Percentiles rank a stretch among this genome's conserved stretches.
These are phyloP conservation scores for Didymella pinodella DNA, from an alignment of 2,329 filamentous ascomycete genomes.

Conservation along the genomic window DNA sequence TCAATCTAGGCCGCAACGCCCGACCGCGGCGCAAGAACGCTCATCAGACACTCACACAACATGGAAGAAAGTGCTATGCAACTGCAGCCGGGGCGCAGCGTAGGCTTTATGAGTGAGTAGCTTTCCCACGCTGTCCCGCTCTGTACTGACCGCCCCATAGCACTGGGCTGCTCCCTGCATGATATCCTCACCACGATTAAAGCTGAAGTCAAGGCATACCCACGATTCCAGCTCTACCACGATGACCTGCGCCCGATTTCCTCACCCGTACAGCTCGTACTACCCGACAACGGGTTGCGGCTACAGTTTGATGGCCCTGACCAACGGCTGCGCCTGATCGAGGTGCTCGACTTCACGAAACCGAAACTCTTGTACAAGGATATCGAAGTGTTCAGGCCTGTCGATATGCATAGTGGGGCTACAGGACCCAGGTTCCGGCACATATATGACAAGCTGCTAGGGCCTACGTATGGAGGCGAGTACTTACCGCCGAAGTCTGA, in stretches of 20 bases:
- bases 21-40: conserved; percentile 20
- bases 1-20: conserved; percentile 3
- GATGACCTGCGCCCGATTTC: conserved; percentile 76
- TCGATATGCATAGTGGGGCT: conserved; percentile 38
- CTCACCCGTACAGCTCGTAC: conserved; percentile 75
- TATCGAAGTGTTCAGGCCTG: conserved; percentile 76
- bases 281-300: conserved; percentile 86
- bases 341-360: conserved; percentile 89
- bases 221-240: conserved; percentile 82
- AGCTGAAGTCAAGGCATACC: conserved; percentile 82
- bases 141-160: conserved; percentile 57
- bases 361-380: conserved; percentile 83
- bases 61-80: conserved; percentile 48
- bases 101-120: conserved; percentile 53
- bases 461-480: conserved; percentile 92
- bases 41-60: conserved; percentile 7
- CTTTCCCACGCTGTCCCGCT: not conserved
- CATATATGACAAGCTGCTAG: conserved; percentile 92
- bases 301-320: conserved; percentile 93
- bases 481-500: conserved; percentile 73
- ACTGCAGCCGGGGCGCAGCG: conserved; percentile 38
- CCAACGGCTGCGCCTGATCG: conserved; percentile 88
- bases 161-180: conserved; percentile 88
- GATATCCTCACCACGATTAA: conserved; percentile 88
- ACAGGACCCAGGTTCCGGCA: conserved; percentile 81